phyloP scores from a whole-genome alignment of 306 rosid species.

The Cyclanthera cordifolia region DNA sequence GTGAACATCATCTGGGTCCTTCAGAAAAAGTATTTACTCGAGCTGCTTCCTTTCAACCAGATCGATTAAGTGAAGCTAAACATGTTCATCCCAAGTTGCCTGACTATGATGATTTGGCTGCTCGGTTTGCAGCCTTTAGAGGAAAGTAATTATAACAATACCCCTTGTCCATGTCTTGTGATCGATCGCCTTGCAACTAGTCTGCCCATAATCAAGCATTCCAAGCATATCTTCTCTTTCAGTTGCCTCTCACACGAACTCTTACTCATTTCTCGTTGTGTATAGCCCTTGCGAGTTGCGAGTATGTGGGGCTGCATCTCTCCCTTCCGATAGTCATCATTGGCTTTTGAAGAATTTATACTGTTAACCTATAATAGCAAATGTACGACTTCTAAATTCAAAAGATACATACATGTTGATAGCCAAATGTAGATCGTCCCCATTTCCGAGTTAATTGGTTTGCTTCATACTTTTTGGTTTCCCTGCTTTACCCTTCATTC shows the following conservation, averaged over 20 bases:
- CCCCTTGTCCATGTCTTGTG: background rate
- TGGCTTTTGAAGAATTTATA: background rate
- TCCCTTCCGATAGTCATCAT: background rate
- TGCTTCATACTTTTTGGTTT: background rate
- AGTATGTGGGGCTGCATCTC: conserved; percentile 8
- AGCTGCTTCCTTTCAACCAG: conserved; percentile 75
- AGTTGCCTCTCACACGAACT: conserved; percentile 4
- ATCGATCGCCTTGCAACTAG: background rate
- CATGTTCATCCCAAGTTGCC: conserved; percentile 95
- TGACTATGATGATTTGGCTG: conserved; percentile 78
- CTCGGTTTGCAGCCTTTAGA: conserved; percentile 69
- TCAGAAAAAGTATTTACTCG: conserved; percentile 49
- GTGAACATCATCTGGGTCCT: conserved; percentile 33
- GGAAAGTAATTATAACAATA: conserved; percentile 41
- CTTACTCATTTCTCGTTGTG: background rate
- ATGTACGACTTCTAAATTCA: conserved; percentile 4
- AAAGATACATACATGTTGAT: conserved; percentile 13
- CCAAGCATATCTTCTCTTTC: background rate
- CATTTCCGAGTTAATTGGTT: background rate
- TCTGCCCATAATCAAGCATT: background rate
- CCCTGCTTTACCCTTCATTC: background rate
- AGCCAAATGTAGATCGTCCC: conserved; percentile 1
- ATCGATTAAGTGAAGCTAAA: conserved; percentile 43
- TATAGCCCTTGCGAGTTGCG: background rate
- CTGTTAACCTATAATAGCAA: background rate